These are phyloP conservation scores for Ogataea kodamae DNA, from an alignment of 805 yeast species.

Conservation along the genomic window DNA sequence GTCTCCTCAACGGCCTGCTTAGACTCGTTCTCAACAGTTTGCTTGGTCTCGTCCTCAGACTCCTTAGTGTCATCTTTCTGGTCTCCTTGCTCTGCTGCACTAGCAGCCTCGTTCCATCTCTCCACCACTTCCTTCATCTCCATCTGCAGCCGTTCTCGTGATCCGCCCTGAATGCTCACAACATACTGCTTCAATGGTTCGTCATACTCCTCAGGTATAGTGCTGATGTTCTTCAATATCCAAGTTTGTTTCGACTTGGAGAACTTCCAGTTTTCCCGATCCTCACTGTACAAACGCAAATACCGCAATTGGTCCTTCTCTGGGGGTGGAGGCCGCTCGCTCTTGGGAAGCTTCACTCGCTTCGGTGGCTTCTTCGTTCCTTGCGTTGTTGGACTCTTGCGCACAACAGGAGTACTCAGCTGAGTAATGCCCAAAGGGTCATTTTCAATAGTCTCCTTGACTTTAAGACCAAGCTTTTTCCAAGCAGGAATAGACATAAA, in stretches of 20 bases:
- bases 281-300: constrained; percentile 53
- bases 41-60: constrained; percentile 28
- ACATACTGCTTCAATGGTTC: constrained; percentile 49
- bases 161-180: constrained; percentile 66
- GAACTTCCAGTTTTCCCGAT: constrained; percentile 70
- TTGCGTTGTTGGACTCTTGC: constrained; percentile 23
- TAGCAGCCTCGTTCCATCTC: constrained; percentile 54
- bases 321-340: constrained; percentile 66
- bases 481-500: constrained; percentile 66
- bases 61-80: constrained; percentile 30
- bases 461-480: constrained; percentile 72
- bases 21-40: constrained; percentile 14
- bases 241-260: constrained; percentile 85
- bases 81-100: constrained; percentile 35
- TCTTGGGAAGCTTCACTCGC: constrained; percentile 64
- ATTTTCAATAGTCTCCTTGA: constrained; percentile 42
- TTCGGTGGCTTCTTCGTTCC: constrained; percentile 54
- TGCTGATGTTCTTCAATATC: constrained; percentile 61
- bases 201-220: constrained; percentile 52
- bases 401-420: constrained; percentile 37
- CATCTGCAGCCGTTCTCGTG: constrained; percentile 52
- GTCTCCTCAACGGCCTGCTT: constrained; percentile 12
- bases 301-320: constrained; percentile 73
- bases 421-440: constrained; percentile 47
- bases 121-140: constrained; percentile 46